Evolutionary conservation across 768 basidiomycete genomes (phyloP).

Genomic region (Boletus bicolor): DNA sequence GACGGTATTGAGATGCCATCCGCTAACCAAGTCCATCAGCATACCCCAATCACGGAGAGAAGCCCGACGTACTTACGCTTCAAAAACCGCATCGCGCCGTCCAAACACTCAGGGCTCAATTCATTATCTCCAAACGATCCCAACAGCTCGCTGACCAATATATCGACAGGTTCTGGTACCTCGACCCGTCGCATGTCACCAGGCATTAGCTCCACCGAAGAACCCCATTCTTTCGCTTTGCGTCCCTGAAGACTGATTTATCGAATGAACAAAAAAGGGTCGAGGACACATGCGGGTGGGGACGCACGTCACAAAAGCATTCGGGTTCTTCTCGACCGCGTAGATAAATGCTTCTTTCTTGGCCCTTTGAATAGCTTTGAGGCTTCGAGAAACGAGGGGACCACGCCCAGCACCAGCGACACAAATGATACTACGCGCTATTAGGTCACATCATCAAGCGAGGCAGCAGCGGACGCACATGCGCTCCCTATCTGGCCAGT

Average conservation of each 20-base stretch:
- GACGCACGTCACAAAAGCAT: constrained; percentile 89
- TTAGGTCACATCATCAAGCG: constrained; percentile 16
- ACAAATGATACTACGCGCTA: constrained; percentile 64
- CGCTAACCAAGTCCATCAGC: constrained; percentile 44
- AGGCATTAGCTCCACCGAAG: constrained; percentile 75
- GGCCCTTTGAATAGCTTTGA: constrained; percentile 71
- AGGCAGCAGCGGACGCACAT: constrained; percentile 50
- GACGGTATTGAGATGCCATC: constrained; percentile 94
- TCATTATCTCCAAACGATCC: constrained; percentile 99
- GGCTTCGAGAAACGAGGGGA: constrained; percentile 82
- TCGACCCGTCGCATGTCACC: constrained; percentile 91
- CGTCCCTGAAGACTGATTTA: constrained; percentile 74
- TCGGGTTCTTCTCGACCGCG: constrained; percentile 96
- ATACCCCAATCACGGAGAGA: not conserved
- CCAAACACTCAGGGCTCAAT: constrained; percentile 95
- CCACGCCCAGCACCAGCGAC: constrained; percentile 96
- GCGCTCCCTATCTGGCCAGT: constrained; percentile 56
- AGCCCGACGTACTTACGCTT: constrained; percentile 55
- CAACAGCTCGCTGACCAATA: constrained; percentile 91
- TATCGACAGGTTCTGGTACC: constrained; percentile 85
- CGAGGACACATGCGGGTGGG: constrained; percentile 8
- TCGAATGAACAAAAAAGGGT: constrained; percentile 15
- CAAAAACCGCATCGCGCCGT: constrained; percentile 90
- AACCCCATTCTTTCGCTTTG: constrained; percentile 78
- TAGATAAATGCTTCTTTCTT: constrained; percentile 64